Evolutionary conservation across 306 rosid genomes (phyloP).

Genomic region (Gynostemma pentaphyllum): DNA sequence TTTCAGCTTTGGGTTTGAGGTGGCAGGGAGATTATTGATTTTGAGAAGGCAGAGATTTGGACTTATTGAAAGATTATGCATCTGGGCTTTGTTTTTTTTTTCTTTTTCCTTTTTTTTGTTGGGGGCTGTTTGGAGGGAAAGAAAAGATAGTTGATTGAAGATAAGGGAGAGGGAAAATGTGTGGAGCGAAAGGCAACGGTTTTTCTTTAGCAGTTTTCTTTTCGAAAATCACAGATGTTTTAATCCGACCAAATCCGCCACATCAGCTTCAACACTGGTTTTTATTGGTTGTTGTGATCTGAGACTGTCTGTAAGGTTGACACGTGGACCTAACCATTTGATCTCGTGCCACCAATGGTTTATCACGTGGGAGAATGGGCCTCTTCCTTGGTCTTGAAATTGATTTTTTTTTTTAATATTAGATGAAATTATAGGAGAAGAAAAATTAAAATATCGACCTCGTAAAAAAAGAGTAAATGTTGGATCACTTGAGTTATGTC

Average conservation of each 20-base stretch:
- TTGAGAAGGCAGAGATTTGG: background rate
- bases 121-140: slow-evolving; percentile 40
- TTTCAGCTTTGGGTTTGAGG: background rate
- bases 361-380: background rate
- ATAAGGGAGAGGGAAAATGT: slow-evolving; percentile 47
- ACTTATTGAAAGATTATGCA: background rate
- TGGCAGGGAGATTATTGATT: background rate
- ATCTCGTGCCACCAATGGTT: background rate
- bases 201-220: background rate
- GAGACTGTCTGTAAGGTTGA: background rate
- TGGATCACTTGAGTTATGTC: too few relatives aligned
- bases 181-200: slow-evolving; percentile 60
- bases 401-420: too few relatives aligned
- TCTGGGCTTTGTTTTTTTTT: too few relatives aligned
- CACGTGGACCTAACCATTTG: background rate
- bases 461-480: too few relatives aligned
- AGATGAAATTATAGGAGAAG: too few relatives aligned
- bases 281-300: slow-evolving; percentile 5
- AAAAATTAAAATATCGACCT: too few relatives aligned
- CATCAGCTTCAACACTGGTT: background rate
- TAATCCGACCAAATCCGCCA: slow-evolving; percentile 8
- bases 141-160: slow-evolving; percentile 13
- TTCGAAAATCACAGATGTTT: slow-evolving; percentile 19
- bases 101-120: background rate
- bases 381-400: background rate